phyloP scores from a whole-genome alignment of 805 yeast genomes.

The Priceomyces castillae region DNA sequence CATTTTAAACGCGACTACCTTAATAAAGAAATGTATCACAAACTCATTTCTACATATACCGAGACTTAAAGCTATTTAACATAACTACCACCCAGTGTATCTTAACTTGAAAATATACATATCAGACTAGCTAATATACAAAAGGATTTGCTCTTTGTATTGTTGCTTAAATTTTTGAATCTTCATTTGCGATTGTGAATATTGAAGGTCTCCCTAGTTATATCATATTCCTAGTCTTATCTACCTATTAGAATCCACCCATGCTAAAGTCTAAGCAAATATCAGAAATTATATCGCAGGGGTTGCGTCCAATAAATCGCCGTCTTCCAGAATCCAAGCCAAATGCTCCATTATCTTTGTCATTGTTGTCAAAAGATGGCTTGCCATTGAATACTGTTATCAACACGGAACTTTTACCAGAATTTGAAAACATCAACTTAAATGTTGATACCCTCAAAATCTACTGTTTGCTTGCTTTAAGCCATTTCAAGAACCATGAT shows the following conservation, averaged over 20 bases:
- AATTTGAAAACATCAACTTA: constrained; percentile 9
- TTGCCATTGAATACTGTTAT: constrained; percentile 40
- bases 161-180: no score
- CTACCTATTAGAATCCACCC: neutral
- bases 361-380: constrained; percentile 36
- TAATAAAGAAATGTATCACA: neutral
- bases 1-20: neutral
- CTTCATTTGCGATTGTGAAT: no score
- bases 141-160: no score
- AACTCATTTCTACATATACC: neutral
- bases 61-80: no score
- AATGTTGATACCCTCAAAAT: constrained; percentile 31
- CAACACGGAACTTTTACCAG: constrained; percentile 14
- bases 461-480: constrained; percentile 34
- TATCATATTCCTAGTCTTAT: neutral
- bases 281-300: constrained; percentile 33
- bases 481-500: constrained; percentile 17
- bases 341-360: constrained; percentile 27
- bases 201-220: no score
- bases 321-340: constrained; percentile 8
- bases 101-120: no score
- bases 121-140: no score
- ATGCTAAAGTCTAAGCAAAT: constrained; percentile 44
- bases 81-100: no score
- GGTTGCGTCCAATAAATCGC: constrained; percentile 17